phyloP scores from a whole-genome alignment of 177 flowering plant species.

The Vitis hybrid region DNA sequence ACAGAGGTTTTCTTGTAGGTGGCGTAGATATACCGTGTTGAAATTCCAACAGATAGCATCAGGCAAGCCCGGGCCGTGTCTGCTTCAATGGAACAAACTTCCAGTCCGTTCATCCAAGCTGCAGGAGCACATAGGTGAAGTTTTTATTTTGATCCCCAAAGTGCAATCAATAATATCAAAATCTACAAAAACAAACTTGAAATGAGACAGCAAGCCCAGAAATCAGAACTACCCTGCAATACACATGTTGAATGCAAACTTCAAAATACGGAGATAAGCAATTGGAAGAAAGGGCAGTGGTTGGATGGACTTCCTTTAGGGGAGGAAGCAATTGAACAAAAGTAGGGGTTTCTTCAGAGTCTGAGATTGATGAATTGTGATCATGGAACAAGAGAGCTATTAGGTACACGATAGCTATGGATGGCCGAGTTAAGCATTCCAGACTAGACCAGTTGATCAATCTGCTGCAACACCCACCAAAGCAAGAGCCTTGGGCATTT shows the following conservation, averaged over 20 bases:
- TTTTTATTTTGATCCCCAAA: background rate
- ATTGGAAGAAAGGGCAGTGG: no score
- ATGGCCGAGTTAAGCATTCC: no score
- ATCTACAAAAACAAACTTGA: background rate
- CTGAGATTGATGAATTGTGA: no score
- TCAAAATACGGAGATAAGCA: no score
- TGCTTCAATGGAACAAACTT: conserved; percentile 80
- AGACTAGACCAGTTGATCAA: no score
- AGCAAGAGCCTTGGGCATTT: no score
- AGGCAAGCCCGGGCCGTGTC: conserved; percentile 58
- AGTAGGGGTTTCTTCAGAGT: no score
- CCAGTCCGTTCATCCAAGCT: conserved; percentile 99
- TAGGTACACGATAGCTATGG: no score
- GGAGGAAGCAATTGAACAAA: no score
- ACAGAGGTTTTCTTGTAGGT: conserved; percentile 65
- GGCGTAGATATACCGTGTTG: conserved; percentile 82
- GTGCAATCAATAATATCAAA: background rate
- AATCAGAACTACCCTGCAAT: background rate
- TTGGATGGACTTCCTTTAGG: no score
- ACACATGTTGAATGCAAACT: background rate
- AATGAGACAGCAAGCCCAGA: background rate
- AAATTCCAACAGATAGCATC: conserved; percentile 81
- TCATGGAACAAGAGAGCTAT: no score
- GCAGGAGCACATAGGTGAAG: conserved; percentile 19
- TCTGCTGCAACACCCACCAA: no score